Evolutionary conservation across 306 rosid genomes (phyloP).

Genomic region (Cucurbita ficifolia): DNA sequence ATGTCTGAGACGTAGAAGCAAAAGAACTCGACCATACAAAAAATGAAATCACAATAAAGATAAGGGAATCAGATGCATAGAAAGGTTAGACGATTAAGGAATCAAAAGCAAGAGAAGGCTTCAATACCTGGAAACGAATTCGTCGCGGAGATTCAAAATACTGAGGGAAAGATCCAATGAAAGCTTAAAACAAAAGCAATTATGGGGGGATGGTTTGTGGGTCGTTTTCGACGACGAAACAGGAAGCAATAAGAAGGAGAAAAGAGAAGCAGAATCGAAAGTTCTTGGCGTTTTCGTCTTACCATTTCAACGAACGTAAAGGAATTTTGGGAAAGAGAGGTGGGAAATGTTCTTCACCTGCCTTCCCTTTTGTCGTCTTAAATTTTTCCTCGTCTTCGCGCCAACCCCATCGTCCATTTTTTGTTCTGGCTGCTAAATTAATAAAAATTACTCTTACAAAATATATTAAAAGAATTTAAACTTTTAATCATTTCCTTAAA

Average conservation of each 20-base stretch:
- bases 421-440: too few species aligned
- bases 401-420: background rate
- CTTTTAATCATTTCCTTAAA: too few species aligned
- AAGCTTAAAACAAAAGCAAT: background rate
- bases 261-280: background rate
- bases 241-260: background rate
- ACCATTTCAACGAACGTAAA: background rate
- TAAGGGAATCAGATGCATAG: background rate
- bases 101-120: background rate
- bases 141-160: background rate
- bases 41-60: background rate
- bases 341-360: background rate
- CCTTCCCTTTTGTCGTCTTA: background rate
- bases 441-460: too few species aligned
- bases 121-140: background rate
- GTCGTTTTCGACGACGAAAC: background rate
- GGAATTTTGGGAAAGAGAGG: background rate
- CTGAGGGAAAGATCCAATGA: background rate
- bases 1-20: background rate
- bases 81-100: background rate
- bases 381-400: background rate
- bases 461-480: too few species aligned
- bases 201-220: background rate
- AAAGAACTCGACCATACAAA: background rate
- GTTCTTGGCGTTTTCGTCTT: background rate